phyloP scores from a whole-genome alignment of 2,329 filamentous ascomycete genomes.

The Dactylellina cionopaga region DNA sequence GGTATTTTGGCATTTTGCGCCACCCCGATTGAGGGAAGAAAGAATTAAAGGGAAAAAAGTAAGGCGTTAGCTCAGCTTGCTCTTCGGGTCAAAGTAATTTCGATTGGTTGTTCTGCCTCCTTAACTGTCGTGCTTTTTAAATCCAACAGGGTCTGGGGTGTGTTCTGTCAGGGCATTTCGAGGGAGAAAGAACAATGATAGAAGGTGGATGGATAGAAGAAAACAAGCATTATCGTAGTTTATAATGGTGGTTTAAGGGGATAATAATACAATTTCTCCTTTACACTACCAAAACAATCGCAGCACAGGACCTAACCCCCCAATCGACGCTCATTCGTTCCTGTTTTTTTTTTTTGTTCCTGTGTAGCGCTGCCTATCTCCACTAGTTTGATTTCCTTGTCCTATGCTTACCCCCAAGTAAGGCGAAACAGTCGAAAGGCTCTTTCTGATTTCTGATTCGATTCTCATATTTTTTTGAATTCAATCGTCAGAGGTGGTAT shows the following conservation, averaged over 20 bases:
- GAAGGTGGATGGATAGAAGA: conserved; percentile 4
- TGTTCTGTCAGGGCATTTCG: conserved; percentile 18
- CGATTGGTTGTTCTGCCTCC: conserved; percentile 30
- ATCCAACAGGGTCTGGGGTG: conserved; percentile 36
- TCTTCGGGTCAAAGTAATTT: conserved; percentile 21
- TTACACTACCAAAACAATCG: conserved; percentile 44
- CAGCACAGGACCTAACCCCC: conserved; percentile 8
- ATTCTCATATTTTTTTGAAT: conserved; percentile 1
- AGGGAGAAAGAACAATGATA: conserved; percentile 23
- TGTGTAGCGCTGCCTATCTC: conserved; percentile 3
- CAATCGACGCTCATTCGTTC: not conserved
- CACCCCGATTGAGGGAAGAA: conserved; percentile 20
- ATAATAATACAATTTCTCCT: conserved; percentile 29
- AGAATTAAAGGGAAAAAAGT: too few relatives aligned
- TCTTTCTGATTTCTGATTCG: not conserved
- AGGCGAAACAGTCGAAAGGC: not conserved
- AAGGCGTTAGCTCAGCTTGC: too few relatives aligned
- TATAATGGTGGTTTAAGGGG: not conserved
- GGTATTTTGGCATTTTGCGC: conserved; percentile 46
- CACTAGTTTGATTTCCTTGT: conserved; percentile 6
- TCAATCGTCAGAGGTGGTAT: too few relatives aligned
- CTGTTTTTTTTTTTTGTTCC: not conserved
- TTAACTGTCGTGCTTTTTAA: conserved; percentile 47
- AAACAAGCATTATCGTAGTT: not conserved
- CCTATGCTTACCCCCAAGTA: too few relatives aligned